Evolutionary conservation across 75 land plant genomes (phyloP).

Genomic region (Gnetum montanum): DNA sequence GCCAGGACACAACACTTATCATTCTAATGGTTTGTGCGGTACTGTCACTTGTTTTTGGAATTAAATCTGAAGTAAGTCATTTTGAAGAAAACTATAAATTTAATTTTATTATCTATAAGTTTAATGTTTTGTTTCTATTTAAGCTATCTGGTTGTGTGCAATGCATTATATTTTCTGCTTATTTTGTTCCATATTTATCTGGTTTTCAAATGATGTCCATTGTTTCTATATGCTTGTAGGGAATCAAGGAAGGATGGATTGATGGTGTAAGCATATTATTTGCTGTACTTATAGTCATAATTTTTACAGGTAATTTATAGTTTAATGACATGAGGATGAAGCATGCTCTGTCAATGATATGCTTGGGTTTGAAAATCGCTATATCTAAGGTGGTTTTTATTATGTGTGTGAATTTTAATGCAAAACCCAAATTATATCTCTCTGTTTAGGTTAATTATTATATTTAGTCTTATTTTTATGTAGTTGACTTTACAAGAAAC

Average conservation of each 20-base stretch:
- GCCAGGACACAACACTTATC: slow-evolving; percentile 80
- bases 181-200: neutral
- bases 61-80: slow-evolving; percentile 53
- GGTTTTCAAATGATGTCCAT: neutral
- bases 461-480: no score
- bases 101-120: neutral
- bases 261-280: slow-evolving; percentile 84
- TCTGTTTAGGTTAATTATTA: no score
- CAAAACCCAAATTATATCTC: no score
- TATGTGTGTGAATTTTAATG: no score
- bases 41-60: slow-evolving; percentile 59
- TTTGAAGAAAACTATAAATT: no score
- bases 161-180: neutral
- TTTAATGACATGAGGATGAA: no score
- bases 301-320: slow-evolving; percentile 53
- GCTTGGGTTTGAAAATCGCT: neutral
- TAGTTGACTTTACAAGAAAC: no score
- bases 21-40: slow-evolving; percentile 84
- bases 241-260: slow-evolving; percentile 83
- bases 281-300: slow-evolving; percentile 84
- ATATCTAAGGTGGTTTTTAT: no score
- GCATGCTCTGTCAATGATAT: neutral
- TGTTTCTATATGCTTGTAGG: slow-evolving; percentile 21
- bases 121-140: neutral
- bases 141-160: neutral